Evolutionary conservation across 345 rosid species (phyloP).

Genomic region (Melaleuca alternifolia): DNA sequence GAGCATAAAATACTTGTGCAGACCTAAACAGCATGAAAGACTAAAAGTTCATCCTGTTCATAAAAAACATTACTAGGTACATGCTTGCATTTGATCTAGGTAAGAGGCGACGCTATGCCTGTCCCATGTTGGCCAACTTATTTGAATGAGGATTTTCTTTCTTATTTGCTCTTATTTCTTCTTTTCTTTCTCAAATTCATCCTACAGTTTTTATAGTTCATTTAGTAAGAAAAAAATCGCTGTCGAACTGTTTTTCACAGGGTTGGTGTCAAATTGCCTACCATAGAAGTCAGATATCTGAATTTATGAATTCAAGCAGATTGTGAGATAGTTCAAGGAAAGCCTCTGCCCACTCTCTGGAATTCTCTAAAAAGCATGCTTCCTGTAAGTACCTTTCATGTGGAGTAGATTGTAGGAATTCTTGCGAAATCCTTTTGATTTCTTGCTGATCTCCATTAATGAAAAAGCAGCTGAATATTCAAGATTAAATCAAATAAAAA

Average conservation of each 20-base stretch:
- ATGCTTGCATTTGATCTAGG: background rate
- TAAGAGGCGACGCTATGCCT: background rate
- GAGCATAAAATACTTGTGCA: background rate
- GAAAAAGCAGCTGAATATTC: background rate
- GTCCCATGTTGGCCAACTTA: background rate
- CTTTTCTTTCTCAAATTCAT: background rate
- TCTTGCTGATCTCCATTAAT: background rate
- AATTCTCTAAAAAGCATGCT: slow-evolving; percentile 29
- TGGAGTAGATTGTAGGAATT: background rate
- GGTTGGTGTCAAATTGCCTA: slow-evolving; percentile 52
- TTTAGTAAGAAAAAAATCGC: background rate
- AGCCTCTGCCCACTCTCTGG: slow-evolving; percentile 78
- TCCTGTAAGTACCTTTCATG: slow-evolving; percentile 27
- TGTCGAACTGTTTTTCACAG: slow-evolving; percentile 5
- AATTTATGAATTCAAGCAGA: slow-evolving; percentile 50
- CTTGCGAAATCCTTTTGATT: background rate
- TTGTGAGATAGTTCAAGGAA: slow-evolving; percentile 58
- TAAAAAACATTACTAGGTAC: background rate
- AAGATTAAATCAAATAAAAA: background rate
- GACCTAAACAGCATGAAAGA: background rate
- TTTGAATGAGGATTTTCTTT: background rate
- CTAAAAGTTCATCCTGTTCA: background rate
- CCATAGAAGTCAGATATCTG: slow-evolving; percentile 51
- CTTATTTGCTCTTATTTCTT: background rate
- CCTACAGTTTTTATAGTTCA: background rate